A percentile compares a stretch with the other conserved stretches of the same genome.
These are phyloP conservation scores for Mesotaenium endlicherianum DNA, from an alignment of 139 green algal species.

Conservation along the genomic window DNA sequence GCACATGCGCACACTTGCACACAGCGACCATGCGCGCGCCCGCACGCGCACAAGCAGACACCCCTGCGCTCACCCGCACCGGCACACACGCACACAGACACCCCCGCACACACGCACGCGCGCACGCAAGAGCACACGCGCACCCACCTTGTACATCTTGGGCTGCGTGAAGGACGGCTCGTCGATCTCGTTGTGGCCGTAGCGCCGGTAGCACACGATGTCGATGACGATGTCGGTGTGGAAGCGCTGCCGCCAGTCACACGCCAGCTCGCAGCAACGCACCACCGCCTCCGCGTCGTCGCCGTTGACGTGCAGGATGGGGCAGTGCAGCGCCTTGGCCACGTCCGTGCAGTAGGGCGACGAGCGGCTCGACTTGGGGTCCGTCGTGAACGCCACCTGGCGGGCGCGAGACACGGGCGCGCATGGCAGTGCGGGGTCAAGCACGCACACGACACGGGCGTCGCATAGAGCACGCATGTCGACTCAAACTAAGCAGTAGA, in stretches of 20 bases:
- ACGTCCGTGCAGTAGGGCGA: slow-evolving; percentile 92
- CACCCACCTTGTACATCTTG: slow-evolving; percentile 82
- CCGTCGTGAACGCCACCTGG: slow-evolving; percentile 94
- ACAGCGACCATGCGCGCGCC: too few relatives aligned
- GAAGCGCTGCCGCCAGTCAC: slow-evolving; percentile 88
- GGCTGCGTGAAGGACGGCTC: slow-evolving; percentile 98
- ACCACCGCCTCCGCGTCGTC: slow-evolving; percentile 94
- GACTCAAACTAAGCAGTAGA: too few relatives aligned
- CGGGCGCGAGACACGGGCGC: not conserved
- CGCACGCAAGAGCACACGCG: not conserved
- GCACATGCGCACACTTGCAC: too few relatives aligned
- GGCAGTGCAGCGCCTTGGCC: slow-evolving; percentile 86
- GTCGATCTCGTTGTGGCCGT: slow-evolving; percentile 98
- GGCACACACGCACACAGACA: too few relatives aligned
- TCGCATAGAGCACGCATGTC: too few relatives aligned
- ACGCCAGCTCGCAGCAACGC: slow-evolving; percentile 85
- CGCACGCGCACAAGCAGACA: too few relatives aligned
- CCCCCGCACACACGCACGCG: too few relatives aligned
- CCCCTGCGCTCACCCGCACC: too few relatives aligned
- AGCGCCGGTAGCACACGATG: slow-evolving; percentile 84
- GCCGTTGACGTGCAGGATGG: slow-evolving; percentile 98
- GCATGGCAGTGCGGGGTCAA: too few relatives aligned
- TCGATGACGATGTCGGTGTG: slow-evolving; percentile 94
- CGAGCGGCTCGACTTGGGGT: slow-evolving; percentile 73
- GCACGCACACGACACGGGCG: too few relatives aligned